A percentile compares a stretch with the other conserved stretches of the same genome.
Evolutionary conservation across 768 basidiomycete species (phyloP).

Genomic region (Scleroderma bovista): DNA sequence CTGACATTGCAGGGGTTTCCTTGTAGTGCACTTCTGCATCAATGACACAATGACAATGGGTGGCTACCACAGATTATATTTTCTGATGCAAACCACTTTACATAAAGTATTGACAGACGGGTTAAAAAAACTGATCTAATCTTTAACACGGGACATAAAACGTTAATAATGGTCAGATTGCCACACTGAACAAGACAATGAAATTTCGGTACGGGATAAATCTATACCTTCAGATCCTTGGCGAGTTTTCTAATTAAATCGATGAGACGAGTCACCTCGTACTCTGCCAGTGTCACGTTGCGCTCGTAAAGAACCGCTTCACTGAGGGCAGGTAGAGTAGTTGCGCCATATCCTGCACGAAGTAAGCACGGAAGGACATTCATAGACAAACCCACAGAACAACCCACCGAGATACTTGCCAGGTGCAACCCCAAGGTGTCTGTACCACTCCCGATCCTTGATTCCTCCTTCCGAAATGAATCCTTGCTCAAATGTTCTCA

Average conservation of each 20-base stretch:
- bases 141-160: no score
- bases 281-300: slow-evolving; percentile 52
- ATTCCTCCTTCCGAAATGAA: slow-evolving; percentile 78
- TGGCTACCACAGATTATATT: no score
- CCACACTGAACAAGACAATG: background rate
- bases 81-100: no score
- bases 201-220: background rate
- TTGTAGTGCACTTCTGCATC: no score
- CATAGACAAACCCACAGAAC: background rate
- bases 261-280: slow-evolving; percentile 55
- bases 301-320: slow-evolving; percentile 72
- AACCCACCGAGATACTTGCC: slow-evolving; percentile 74
- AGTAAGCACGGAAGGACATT: background rate
- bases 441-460: slow-evolving; percentile 81
- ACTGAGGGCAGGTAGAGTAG: slow-evolving; percentile 74
- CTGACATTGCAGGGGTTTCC: no score
- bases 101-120: no score
- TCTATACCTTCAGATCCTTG: slow-evolving; percentile 18
- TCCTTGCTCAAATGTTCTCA: slow-evolving; percentile 69
- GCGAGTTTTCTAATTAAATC: slow-evolving; percentile 51
- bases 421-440: slow-evolving; percentile 79
- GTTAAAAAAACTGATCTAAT: no score
- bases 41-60: no score
- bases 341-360: slow-evolving; percentile 69
- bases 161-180: background rate